Conservation (phyloP, 306 rosid genomes). For the Cucurbita argyrosperma region DNA sequence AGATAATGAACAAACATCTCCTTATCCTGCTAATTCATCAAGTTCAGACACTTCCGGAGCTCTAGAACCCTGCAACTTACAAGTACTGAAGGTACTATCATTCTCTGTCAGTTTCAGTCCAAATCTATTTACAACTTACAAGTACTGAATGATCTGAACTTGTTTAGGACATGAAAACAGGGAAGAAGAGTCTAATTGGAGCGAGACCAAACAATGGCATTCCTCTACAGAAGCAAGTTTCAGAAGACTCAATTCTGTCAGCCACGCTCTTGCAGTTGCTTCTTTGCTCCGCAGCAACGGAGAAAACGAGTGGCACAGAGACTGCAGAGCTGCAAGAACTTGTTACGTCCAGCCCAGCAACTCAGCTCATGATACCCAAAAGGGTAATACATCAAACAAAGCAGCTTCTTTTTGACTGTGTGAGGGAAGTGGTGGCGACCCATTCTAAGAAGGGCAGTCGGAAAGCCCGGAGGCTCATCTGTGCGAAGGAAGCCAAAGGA, state of each 20-base stretch:
- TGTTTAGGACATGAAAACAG: slow-evolving; percentile 1
- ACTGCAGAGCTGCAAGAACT: slow-evolving; percentile 17
- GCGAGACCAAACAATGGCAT: slow-evolving; percentile 9
- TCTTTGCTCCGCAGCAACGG: slow-evolving; percentile 17
- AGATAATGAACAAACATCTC: slow-evolving; percentile 17
- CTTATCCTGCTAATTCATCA: slow-evolving; percentile 9
- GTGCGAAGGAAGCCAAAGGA: slow-evolving; percentile 25
- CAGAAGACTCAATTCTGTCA: slow-evolving; percentile 39
- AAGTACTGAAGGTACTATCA: slow-evolving; percentile 32
- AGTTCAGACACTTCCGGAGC: slow-evolving; percentile 18
- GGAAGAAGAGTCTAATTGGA: background rate
- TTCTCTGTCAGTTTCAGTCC: background rate
- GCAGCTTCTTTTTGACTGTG: slow-evolving; percentile 54
- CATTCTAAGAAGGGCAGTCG: slow-evolving; percentile 14
- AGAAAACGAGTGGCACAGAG: slow-evolving; percentile 10
- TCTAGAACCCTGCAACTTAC: slow-evolving; percentile 12
- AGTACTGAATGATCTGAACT: background rate
- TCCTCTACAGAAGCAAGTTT: slow-evolving; percentile 23
- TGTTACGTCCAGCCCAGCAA: slow-evolving; percentile 18
- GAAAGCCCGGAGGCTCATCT: slow-evolving; percentile 30
- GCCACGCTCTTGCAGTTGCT: slow-evolving; percentile 42
- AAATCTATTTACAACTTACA: background rate
- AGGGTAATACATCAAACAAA: slow-evolving; percentile 36
- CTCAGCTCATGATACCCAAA: slow-evolving; percentile 33
- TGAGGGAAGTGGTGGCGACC: slow-evolving; percentile 34